Conservation (phyloP, 208 protist species). For the Tetramitus jugosus region DNA sequence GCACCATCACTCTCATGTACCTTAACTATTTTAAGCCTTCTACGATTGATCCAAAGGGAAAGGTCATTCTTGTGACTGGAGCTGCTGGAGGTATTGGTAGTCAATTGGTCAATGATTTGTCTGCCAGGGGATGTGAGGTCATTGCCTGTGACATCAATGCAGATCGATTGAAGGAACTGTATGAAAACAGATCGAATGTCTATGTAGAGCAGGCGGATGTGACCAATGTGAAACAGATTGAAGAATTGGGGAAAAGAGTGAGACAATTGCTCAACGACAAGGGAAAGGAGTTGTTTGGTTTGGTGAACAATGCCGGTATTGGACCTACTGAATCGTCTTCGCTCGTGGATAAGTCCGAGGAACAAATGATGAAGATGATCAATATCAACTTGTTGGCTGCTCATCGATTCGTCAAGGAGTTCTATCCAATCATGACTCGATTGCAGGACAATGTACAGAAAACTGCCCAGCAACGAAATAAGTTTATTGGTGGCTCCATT, state of each 20-base stretch:
- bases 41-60: neutral
- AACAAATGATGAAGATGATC: neutral
- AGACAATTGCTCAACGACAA: no score
- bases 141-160: neutral
- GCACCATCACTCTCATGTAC: no score
- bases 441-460: neutral
- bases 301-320: neutral
- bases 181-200: neutral
- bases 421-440: neutral
- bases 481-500: no score
- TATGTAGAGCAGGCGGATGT: neutral
- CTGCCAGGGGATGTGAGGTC: neutral
- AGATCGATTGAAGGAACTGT: neutral
- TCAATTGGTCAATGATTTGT: neutral
- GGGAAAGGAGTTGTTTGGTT: neutral
- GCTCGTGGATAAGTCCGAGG: neutral
- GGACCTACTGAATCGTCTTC: neutral
- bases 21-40: no score
- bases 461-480: no score
- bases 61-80: neutral
- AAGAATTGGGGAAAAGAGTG: no score
- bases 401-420: neutral
- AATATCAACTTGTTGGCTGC: neutral
- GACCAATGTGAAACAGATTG: neutral
- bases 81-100: neutral